Conservation (phyloP, 331 rosid species). For the Malus hybrid region DNA sequence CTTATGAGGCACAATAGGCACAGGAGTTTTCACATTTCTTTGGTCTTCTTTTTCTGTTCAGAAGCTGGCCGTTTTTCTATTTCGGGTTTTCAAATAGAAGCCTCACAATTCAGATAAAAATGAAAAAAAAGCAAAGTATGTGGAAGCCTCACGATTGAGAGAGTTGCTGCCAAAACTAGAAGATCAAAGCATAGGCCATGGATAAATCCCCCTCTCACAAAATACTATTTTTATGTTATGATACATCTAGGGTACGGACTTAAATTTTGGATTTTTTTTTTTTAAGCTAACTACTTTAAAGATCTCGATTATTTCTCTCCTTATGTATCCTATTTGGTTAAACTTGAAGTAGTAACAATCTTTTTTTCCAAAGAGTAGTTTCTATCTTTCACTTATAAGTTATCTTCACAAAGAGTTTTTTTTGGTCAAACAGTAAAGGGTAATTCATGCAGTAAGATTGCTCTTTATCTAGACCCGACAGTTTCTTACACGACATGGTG, state of each 20-base stretch:
- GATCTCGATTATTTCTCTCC: background rate
- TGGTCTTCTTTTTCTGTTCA: background rate
- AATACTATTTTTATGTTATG: background rate
- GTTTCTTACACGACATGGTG: no score
- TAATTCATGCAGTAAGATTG: no score
- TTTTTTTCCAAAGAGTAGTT: no score
- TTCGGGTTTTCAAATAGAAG: background rate
- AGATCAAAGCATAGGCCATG: background rate
- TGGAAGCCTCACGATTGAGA: background rate
- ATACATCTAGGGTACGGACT: background rate
- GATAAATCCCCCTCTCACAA: background rate
- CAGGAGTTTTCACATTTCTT: background rate
- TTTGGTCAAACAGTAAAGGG: no score
- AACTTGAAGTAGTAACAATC: no score
- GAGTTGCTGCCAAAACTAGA: slow-evolving; percentile 2
- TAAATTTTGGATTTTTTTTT: background rate
- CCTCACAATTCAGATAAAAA: background rate
- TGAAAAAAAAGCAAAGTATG: background rate
- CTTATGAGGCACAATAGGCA: background rate
- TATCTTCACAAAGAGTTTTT: no score
- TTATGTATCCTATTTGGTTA: no score
- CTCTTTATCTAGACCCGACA: no score
- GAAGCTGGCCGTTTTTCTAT: slow-evolving; percentile 3
- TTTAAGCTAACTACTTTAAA: background rate
- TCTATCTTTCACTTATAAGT: no score